Evolutionary conservation across 257 asterid genomes (phyloP), one percentile per base, ranked within the genome.

Genomic region (Cinchona pubescens): DNA sequence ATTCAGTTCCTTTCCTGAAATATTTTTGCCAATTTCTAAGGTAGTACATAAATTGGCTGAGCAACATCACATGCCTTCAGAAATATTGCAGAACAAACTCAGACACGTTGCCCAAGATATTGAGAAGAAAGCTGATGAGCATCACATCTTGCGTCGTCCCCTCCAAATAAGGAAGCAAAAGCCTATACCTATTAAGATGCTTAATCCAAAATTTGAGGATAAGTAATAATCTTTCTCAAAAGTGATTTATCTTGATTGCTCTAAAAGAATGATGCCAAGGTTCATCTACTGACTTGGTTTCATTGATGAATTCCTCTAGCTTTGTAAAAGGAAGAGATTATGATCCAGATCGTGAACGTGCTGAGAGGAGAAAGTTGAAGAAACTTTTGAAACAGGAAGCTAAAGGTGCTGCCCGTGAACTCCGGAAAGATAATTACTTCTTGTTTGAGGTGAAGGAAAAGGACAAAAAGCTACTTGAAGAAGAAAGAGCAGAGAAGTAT

Each of bases 281-380:
- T 42, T 37, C n/a, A 62, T 64, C 48, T 34, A 32, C 59, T 11
- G 69, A 76, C 27, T 66, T 30, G 34, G 66, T 56, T 59, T 45
- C 34, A 56, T 56, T 67, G 25, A 43, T 80, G 76, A 25, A 78
- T 79, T 68, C 32, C 18, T 86, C 78, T 94, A 95, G 99, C 87
- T 95, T 82, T 75, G 91, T 91, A 7, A 95, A 95, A 85, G 99
- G 98, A 59, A 87, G 99, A 81, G 99, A 95, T 72, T 95, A 95
- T 37, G 98, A 95, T 72, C 99, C 98, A n/a, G 98, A 95, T 59
- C 91, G 97, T 4, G 97, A 91, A 23, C 84, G 97, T 79, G 93
- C 96, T 56, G 96, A 90, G 83, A 79, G 40, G 83, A 90, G 84
- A 76, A 91, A 92, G 78, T 25, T 95, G 79, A 91, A 81, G 88